phyloP scores from a whole-genome alignment of 345 rosid species.

The Linum trigynum region DNA sequence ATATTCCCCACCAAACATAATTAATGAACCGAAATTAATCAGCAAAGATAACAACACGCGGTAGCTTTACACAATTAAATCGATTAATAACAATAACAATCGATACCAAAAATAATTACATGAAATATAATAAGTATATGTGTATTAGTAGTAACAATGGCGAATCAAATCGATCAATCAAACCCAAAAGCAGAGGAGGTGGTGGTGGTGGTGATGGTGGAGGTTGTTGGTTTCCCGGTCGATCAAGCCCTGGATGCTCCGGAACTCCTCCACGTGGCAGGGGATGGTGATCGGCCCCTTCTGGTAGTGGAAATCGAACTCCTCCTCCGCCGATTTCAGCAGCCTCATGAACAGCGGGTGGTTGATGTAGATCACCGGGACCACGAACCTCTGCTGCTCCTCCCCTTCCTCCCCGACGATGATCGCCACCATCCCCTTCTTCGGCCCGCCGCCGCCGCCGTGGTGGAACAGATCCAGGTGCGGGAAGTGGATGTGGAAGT shows the following conservation, averaged over 20 bases:
- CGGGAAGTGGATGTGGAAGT: conserved; percentile 33
- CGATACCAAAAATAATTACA: too few species aligned
- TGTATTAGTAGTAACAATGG: too few species aligned
- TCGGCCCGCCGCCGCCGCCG: conserved; percentile 29
- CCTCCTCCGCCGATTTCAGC: conserved; percentile 27
- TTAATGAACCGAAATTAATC: too few species aligned
- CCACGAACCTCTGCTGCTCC: conserved; percentile 25
- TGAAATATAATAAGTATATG: too few species aligned
- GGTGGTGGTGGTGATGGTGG: conserved; percentile 33
- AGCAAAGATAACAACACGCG: too few species aligned
- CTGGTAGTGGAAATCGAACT: conserved; percentile 25
- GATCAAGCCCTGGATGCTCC: conserved; percentile 31
- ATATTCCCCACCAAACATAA: too few species aligned
- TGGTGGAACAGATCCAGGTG: conserved; percentile 32
- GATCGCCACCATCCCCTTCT: conserved; percentile 29
- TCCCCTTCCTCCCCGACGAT: conserved; percentile 22
- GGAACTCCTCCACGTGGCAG: conserved; percentile 29
- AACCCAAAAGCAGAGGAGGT: conserved; percentile 42
- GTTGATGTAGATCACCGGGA: conserved; percentile 25
- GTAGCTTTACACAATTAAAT: too few species aligned
- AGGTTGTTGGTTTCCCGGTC: conserved; percentile 43
- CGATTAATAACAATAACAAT: too few species aligned
- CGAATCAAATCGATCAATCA: conserved; percentile 22
- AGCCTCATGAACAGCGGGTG: conserved; percentile 23
- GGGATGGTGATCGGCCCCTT: conserved; percentile 25